Percentiles rank a stretch among this genome's conserved stretches.
Conservation (phyloP, 208 protist species). For the Trypanosoma vivax region DNA sequence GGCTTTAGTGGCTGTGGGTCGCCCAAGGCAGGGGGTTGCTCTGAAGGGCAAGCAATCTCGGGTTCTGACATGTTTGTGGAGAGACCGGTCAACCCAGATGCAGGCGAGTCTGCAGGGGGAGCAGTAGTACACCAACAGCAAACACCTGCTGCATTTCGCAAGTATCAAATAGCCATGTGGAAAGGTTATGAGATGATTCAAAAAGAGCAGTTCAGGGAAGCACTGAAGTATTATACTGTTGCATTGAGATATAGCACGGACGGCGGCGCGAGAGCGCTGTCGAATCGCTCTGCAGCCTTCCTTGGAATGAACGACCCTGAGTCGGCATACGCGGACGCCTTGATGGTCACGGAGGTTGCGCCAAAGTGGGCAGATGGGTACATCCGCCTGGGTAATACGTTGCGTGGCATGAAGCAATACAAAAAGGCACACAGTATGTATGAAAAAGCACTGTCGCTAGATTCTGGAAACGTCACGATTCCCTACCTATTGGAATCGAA, state of each 20-base stretch:
- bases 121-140: not conserved
- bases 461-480: constrained; percentile 32
- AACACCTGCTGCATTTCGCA: not conserved
- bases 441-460: constrained; percentile 40
- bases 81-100: too few relatives aligned
- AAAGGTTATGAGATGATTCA: constrained; percentile 49
- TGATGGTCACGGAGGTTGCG: constrained; percentile 42
- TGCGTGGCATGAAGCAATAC: constrained; percentile 57
- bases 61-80: too few relatives aligned
- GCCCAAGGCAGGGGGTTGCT: too few relatives aligned
- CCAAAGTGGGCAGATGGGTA: constrained; percentile 61
- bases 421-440: constrained; percentile 64
- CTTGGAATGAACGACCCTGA: constrained; percentile 42
- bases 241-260: constrained; percentile 52
- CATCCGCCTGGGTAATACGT: constrained; percentile 70
- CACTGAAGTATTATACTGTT: constrained; percentile 59
- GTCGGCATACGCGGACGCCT: constrained; percentile 45
- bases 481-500: constrained; percentile 51
- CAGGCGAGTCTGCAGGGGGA: too few relatives aligned
- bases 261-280: constrained; percentile 51
- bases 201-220: constrained; percentile 45
- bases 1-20: too few relatives aligned
- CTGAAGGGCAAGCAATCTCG: too few relatives aligned
- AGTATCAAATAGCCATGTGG: constrained; percentile 38
- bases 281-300: constrained; percentile 69